These are phyloP conservation scores for Macrophomina phaseolina DNA, from an alignment of 2,329 filamentous ascomycete species.

Conservation along the genomic window DNA sequence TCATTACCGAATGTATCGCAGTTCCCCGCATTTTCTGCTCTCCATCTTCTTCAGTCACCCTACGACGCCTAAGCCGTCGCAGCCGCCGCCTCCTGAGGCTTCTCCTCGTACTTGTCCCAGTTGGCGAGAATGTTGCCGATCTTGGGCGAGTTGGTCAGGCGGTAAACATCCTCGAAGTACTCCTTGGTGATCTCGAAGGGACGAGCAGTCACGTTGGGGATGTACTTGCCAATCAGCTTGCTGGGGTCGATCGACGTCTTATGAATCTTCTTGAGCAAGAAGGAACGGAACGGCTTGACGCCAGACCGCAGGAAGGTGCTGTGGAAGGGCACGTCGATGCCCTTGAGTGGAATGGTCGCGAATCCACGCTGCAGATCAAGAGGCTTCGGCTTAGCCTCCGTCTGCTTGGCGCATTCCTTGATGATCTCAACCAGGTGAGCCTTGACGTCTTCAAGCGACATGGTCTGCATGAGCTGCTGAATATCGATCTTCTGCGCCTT, in stretches of 20 bases:
- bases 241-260: conserved; percentile 97
- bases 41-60: neutral
- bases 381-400: conserved; percentile 84
- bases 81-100: conserved; percentile 38
- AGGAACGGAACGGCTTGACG: conserved; percentile 98
- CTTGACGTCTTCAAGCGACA: conserved; percentile 90
- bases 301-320: conserved; percentile 96
- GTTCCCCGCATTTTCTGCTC: conserved; percentile 14
- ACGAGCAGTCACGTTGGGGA: conserved; percentile 95
- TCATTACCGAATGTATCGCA: conserved; percentile 15
- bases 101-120: conserved; percentile 60
- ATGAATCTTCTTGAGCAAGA: conserved; percentile 99
- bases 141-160: conserved; percentile 80
- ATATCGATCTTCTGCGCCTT: conserved; percentile 98
- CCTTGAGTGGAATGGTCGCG: conserved; percentile 93
- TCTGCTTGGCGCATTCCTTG: conserved; percentile 82
- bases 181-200: conserved; percentile 97
- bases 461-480: conserved; percentile 83
- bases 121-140: conserved; percentile 85
- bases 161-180: conserved; percentile 99
- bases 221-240: conserved; percentile 98
- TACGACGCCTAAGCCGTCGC: conserved; percentile 20
- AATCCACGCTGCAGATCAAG: conserved; percentile 92
- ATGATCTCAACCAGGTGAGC: conserved; percentile 90
- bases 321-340: conserved; percentile 99